phyloP scores from a whole-genome alignment of 2,329 filamentous ascomycete genomes.

The Malbranchea zuffiana region DNA sequence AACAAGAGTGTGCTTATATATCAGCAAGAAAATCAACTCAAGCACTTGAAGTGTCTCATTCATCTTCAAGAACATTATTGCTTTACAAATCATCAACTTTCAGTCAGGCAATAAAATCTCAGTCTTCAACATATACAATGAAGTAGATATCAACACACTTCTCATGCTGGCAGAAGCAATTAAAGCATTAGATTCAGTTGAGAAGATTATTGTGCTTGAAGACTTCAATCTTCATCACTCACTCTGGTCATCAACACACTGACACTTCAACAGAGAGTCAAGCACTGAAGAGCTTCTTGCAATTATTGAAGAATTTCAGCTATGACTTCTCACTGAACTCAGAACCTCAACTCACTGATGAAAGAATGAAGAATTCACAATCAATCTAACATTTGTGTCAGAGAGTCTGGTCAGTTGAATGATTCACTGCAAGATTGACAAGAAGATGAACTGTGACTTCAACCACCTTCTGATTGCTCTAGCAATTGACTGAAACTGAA shows the following conservation, averaged over 20 bases:
- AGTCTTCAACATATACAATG: too few relatives aligned
- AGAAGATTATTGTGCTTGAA: too few relatives aligned
- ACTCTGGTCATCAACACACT: conserved; percentile 13
- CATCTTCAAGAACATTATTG: too few relatives aligned
- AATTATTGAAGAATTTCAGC: conserved; percentile 11
- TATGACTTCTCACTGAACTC: conserved; percentile 10
- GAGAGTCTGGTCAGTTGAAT: conserved; percentile 4
- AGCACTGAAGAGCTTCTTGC: conserved; percentile 12
- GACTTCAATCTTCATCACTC: conserved; percentile 19
- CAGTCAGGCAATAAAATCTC: too few relatives aligned
- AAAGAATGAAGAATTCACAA: conserved; percentile 10
- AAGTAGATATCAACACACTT: too few relatives aligned
- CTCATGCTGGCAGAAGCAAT: too few relatives aligned
- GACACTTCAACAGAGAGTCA: conserved; percentile 5
- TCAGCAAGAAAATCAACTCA: too few relatives aligned
- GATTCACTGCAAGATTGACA: conserved; percentile 12
- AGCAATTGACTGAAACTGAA: conserved; percentile 16
- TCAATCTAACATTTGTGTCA: too few relatives aligned
- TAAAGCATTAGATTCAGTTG: too few relatives aligned
- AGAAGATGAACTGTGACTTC: conserved; percentile 17
- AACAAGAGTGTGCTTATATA: too few relatives aligned
- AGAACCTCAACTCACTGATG: conserved; percentile 10
- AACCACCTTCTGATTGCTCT: conserved; percentile 19
- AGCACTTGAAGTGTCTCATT: too few relatives aligned
- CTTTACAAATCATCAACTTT: too few relatives aligned